These are phyloP conservation scores for Lanzia echinophila DNA, from an alignment of 2,329 filamentous ascomycete genomes.

Conservation along the genomic window DNA sequence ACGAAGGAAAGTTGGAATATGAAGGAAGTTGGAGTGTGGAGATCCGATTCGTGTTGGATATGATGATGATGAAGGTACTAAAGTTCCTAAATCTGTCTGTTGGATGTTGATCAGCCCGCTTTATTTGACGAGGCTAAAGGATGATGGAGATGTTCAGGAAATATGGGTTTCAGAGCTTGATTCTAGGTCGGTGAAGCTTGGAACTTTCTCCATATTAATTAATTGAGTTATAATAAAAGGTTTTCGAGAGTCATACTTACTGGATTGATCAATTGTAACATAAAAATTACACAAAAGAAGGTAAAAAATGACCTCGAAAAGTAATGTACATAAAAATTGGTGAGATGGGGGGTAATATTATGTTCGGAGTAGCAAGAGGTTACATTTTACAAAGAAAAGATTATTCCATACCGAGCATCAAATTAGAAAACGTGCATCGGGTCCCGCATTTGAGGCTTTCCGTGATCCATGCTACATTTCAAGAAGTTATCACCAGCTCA, in stretches of 20 bases:
- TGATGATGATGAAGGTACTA: slow-evolving; percentile 1
- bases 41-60: neutral
- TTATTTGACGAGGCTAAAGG: neutral
- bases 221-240: too few species aligned
- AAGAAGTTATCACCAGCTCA: too few species aligned
- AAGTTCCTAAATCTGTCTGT: slow-evolving; percentile 4
- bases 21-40: neutral
- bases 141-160: neutral
- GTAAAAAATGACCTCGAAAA: too few species aligned
- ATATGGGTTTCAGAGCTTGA: neutral
- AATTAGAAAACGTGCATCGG: slow-evolving; percentile 1
- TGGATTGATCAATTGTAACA: too few species aligned
- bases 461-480: too few species aligned
- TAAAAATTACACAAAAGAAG: too few species aligned
- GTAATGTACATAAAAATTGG: too few species aligned
- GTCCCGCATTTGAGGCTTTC: neutral
- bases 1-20: neutral
- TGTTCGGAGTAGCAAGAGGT: too few species aligned
- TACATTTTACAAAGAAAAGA: neutral
- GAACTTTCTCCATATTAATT: too few species aligned
- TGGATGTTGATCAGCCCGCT: slow-evolving; percentile 8
- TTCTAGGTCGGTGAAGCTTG: neutral
- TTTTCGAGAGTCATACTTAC: too few species aligned
- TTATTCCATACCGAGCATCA: neutral
- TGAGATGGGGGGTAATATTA: too few species aligned